These are phyloP conservation scores for Podospora bellae-mahoneyi DNA, from an alignment of 495 filamentous ascomycete species.

Conservation along the genomic window DNA sequence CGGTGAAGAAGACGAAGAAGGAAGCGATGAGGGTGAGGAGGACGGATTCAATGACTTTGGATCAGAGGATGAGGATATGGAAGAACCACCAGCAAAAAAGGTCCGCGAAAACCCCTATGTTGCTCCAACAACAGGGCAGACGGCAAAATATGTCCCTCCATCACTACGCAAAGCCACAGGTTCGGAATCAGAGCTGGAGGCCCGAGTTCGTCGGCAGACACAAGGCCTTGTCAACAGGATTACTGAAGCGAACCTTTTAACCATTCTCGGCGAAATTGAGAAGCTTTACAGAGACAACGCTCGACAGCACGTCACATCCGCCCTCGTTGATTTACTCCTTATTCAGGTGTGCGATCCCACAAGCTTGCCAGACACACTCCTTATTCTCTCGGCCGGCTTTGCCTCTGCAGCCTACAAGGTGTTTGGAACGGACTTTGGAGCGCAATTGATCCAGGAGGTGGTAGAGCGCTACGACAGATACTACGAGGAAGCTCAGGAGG, in stretches of 20 bases:
- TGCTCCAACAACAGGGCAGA: slow-evolving; percentile 40
- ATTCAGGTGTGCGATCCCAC: slow-evolving; percentile 72
- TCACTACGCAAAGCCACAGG: slow-evolving; percentile 64
- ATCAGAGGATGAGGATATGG: slow-evolving; percentile 21
- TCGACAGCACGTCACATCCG: slow-evolving; percentile 78
- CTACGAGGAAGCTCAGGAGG: slow-evolving; percentile 44
- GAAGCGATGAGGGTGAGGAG: background rate
- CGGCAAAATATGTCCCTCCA: slow-evolving; percentile 78
- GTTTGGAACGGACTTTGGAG: slow-evolving; percentile 82
- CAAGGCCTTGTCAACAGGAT: slow-evolving; percentile 90
- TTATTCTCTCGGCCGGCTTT: slow-evolving; percentile 88
- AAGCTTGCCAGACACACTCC: slow-evolving; percentile 75
- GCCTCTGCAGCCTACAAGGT: slow-evolving; percentile 83
- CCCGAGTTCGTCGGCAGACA: slow-evolving; percentile 69
- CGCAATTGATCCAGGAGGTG: slow-evolving; percentile 71
- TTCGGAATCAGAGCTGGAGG: slow-evolving; percentile 63
- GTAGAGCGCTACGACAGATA: slow-evolving; percentile 64
- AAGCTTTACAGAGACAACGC: slow-evolving; percentile 77
- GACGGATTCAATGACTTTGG: slow-evolving; percentile 37
- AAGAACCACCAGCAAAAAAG: slow-evolving; percentile 26
- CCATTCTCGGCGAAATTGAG: slow-evolving; percentile 76
- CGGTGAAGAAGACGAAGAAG: slow-evolving; percentile 26
- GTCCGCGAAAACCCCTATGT: slow-evolving; percentile 53
- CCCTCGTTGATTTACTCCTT: slow-evolving; percentile 68
- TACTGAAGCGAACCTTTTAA: slow-evolving; percentile 81